Conservation (phyloP, 2,329 filamentous ascomycete genomes). For the Ophiostoma perfectum region DNA sequence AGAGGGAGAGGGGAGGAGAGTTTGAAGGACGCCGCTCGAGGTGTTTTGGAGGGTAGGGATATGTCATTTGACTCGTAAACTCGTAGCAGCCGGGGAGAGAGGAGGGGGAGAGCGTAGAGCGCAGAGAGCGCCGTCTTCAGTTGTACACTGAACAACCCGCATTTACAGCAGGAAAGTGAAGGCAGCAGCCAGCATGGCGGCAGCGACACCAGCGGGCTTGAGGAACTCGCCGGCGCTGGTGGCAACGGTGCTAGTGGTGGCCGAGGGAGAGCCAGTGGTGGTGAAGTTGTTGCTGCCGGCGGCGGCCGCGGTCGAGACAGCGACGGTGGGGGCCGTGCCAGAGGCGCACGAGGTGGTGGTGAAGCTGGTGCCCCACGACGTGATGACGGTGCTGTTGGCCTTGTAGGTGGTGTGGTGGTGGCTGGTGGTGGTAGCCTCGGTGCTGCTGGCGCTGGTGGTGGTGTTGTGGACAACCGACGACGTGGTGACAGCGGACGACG, state of each 20-base stretch:
- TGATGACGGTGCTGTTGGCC: constrained; percentile 25
- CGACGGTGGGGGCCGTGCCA: constrained; percentile 18
- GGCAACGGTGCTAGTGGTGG: constrained; percentile 26
- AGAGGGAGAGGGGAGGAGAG: neutral
- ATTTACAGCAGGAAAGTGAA: constrained; percentile 30
- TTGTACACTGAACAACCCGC: neutral
- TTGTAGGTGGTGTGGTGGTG: constrained; percentile 17
- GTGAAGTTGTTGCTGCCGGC: constrained; percentile 21
- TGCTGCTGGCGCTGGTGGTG: constrained; percentile 19
- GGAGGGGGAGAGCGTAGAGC: neutral
- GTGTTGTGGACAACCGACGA: constrained; percentile 5
- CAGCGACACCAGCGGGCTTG: constrained; percentile 32
- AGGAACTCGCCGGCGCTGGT: constrained; percentile 32
- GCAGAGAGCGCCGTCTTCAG: neutral
- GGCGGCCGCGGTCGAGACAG: constrained; percentile 14
- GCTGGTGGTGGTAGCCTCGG: constrained; percentile 10
- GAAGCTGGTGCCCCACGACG: constrained; percentile 26
- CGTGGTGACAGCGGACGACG: constrained; percentile 28
- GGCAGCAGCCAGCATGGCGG: constrained; percentile 31
- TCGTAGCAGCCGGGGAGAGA: constrained; percentile 23
- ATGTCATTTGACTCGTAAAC: constrained; percentile 26
- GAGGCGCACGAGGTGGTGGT: constrained; percentile 21
- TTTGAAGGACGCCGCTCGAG: constrained; percentile 12
- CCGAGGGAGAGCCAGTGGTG: constrained; percentile 22
- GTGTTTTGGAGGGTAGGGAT: constrained; percentile 12